phyloP scores from a whole-genome alignment of 2,329 filamentous ascomycete genomes.

The Emericellopsis atlantica region DNA sequence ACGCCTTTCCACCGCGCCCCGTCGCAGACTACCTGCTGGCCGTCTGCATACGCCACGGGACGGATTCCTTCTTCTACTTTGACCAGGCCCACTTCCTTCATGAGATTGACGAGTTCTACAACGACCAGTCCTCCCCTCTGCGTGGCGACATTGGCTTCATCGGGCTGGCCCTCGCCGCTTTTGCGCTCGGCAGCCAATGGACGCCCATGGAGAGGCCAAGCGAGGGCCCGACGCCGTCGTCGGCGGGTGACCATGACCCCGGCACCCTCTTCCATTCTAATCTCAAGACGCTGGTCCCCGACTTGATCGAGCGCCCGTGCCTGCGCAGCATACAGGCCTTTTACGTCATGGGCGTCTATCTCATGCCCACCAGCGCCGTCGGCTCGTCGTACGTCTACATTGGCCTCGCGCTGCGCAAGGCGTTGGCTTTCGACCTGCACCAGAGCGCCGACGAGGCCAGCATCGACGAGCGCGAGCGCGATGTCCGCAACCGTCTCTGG shows the following conservation, averaged over 20 bases:
- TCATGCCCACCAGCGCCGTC: conserved; percentile 19
- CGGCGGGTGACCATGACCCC: conserved; percentile 9
- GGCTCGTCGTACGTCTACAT: conserved; percentile 19
- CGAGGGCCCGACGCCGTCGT: neutral
- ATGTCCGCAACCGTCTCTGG: conserved; percentile 11
- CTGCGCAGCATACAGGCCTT: conserved; percentile 17
- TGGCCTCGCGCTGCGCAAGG: conserved; percentile 14
- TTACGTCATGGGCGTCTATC: conserved; percentile 19
- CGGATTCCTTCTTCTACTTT: conserved; percentile 16
- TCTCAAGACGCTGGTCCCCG: conserved; percentile 15
- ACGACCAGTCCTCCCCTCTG: conserved; percentile 6
- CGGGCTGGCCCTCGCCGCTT: conserved; percentile 11
- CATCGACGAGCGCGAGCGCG: conserved; percentile 9
- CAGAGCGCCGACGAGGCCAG: conserved; percentile 10
- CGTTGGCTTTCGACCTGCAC: conserved; percentile 14
- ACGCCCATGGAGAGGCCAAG: conserved; percentile 14
- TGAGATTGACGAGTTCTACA: conserved; percentile 14
- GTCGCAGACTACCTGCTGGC: conserved; percentile 15
- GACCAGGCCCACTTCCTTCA: conserved; percentile 11
- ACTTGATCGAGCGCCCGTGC: conserved; percentile 18
- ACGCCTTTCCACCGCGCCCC: conserved; percentile 10
- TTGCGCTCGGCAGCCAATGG: conserved; percentile 20
- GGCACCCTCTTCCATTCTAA: conserved; percentile 16
- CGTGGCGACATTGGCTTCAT: conserved; percentile 12
- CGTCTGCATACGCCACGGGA: conserved; percentile 13